Evolutionary conservation across 331 rosid genomes (phyloP).

Genomic region (Malus hybrid): DNA sequence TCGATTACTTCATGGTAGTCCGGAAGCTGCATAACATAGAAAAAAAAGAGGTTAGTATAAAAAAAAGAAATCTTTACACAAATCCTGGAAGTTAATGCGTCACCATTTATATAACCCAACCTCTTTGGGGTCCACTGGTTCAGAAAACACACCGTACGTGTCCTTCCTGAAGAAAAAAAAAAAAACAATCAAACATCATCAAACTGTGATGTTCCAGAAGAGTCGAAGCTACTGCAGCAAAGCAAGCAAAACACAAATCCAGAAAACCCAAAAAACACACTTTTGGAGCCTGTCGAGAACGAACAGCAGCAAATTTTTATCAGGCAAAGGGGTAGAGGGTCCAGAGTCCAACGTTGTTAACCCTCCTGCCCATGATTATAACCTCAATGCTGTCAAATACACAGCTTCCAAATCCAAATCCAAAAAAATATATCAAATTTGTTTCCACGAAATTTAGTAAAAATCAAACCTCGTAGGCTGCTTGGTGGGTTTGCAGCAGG

Average conservation of each 20-base stretch:
- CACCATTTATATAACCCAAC: slow-evolving; percentile 35
- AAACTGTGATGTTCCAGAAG: slow-evolving; percentile 16
- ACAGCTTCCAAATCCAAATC: background rate
- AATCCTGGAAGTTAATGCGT: slow-evolving; percentile 7
- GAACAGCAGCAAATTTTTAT: slow-evolving; percentile 50
- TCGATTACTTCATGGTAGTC: slow-evolving; percentile 58
- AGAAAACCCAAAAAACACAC: slow-evolving; percentile 29
- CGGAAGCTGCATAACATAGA: slow-evolving; percentile 46
- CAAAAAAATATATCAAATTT: background rate
- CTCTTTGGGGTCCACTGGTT: slow-evolving; percentile 66
- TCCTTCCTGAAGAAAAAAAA: slow-evolving; percentile 49
- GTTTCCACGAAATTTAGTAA: background rate
- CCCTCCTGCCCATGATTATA: slow-evolving; percentile 29
- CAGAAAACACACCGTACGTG: slow-evolving; percentile 57
- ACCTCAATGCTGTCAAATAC: background rate
- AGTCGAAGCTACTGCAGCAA: slow-evolving; percentile 8
- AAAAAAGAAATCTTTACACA: background rate
- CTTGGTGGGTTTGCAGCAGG: slow-evolving; percentile 34
- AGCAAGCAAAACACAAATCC: slow-evolving; percentile 18
- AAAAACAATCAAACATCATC: slow-evolving; percentile 1
- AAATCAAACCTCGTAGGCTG: slow-evolving; percentile 34
- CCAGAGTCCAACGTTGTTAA: slow-evolving; percentile 33
- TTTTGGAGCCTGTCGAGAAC: slow-evolving; percentile 66
- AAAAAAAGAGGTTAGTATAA: background rate
- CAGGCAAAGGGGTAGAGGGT: slow-evolving; percentile 55